A percentile compares a stretch with the other conserved stretches of the same genome.
phyloP scores from a whole-genome alignment of 768 basidiomycete genomes.

The Boletus edulis region DNA sequence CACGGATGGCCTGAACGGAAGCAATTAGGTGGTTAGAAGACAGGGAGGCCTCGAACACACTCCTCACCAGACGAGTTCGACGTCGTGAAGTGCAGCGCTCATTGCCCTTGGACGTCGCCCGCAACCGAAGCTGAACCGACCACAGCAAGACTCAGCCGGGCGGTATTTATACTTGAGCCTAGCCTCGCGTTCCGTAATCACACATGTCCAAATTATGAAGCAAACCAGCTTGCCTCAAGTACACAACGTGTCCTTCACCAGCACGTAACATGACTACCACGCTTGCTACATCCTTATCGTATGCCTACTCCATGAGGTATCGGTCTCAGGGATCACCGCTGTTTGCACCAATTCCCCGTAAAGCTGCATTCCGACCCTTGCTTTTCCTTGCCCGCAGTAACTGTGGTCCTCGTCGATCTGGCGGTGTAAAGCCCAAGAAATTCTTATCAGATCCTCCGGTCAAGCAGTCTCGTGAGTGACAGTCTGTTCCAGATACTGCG shows the following conservation, averaged over 20 bases:
- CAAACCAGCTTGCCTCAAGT: conserved; percentile 5
- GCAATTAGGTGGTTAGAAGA: not conserved
- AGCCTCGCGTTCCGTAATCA: conserved; percentile 20
- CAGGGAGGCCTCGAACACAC: conserved; percentile 13
- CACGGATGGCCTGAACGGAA: conserved; percentile 51
- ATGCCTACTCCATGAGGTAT: conserved; percentile 14
- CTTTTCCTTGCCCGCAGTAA: conserved; percentile 29
- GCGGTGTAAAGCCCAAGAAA: conserved; percentile 32
- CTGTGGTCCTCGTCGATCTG: conserved; percentile 14
- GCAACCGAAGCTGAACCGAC: conserved; percentile 21
- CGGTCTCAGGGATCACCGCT: conserved; percentile 4
- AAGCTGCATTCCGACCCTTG: conserved; percentile 34
- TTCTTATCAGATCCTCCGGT: conserved; percentile 11
- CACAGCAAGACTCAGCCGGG: not conserved
- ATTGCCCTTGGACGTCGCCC: conserved; percentile 24
- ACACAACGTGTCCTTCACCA: conserved; percentile 12
- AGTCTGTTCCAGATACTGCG: not conserved
- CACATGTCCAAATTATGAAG: conserved; percentile 7
- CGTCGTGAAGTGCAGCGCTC: conserved; percentile 42
- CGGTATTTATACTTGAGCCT: conserved; percentile 22
- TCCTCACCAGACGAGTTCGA: conserved; percentile 51
- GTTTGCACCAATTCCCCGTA: conserved; percentile 30
- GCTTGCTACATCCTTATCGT: not conserved
- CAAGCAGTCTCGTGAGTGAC: conserved; percentile 4
- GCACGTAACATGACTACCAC: not conserved